Evolutionary conservation across 2,329 filamentous ascomycete genomes (phyloP).

Genomic region (Aspergillus sp.): DNA sequence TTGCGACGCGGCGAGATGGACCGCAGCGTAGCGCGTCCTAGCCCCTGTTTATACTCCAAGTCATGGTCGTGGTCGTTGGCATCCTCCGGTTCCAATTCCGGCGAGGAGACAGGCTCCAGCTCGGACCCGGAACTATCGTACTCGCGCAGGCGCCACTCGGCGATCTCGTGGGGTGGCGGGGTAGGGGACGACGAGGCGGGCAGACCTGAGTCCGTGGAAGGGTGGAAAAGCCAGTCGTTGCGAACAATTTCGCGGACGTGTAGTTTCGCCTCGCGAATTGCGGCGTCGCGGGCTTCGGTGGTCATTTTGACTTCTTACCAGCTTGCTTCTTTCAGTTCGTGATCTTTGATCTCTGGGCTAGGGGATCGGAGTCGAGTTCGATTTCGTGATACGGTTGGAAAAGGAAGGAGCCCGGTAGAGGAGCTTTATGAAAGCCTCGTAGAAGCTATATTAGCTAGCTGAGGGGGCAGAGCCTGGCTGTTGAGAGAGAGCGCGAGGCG

Average conservation of each 20-base stretch:
- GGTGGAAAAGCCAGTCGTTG: slow-evolving; percentile 43
- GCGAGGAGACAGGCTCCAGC: slow-evolving; percentile 29
- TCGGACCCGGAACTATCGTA: slow-evolving; percentile 39
- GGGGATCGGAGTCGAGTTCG: background rate
- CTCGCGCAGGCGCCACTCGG: slow-evolving; percentile 38
- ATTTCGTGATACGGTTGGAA: background rate
- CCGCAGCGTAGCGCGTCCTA: background rate
- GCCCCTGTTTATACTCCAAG: background rate
- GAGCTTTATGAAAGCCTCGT: background rate
- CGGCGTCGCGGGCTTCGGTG: slow-evolving; percentile 37
- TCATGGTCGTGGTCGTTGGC: background rate
- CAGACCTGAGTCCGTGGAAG: slow-evolving; percentile 20
- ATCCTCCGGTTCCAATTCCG: slow-evolving; percentile 1
- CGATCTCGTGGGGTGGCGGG: slow-evolving; percentile 26
- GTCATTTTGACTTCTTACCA: slow-evolving; percentile 10
- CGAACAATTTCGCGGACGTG: slow-evolving; percentile 42
- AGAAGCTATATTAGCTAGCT: background rate
- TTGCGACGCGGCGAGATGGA: slow-evolving; percentile 48
- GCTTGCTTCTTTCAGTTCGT: slow-evolving; percentile 2
- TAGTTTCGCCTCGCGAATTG: slow-evolving; percentile 42
- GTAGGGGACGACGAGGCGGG: slow-evolving; percentile 20
- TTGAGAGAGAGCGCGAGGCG: slow-evolving; percentile 4
- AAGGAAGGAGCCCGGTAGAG: background rate
- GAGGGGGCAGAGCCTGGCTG: background rate
- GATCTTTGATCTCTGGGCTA: background rate